Conservation (phyloP, 2,329 filamentous ascomycete genomes). For the Elsinoe arachidis region DNA sequence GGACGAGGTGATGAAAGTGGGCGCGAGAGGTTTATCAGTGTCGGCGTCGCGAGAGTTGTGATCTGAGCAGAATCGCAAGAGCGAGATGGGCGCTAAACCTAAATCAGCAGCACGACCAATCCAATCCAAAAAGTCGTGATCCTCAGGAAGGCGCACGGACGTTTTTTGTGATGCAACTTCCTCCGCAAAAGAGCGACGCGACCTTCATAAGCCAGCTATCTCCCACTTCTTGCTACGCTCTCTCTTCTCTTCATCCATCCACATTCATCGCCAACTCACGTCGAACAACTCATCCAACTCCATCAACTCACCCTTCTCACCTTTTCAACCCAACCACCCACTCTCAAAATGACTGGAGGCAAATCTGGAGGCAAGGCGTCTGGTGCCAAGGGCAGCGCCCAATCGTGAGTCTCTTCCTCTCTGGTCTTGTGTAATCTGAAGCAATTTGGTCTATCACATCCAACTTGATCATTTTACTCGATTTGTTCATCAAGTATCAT, state of each 20-base stretch:
- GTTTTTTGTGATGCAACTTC: conserved; percentile 11
- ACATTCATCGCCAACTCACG: conserved; percentile 24
- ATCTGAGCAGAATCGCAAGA: background rate
- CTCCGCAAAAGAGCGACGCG: conserved; percentile 14
- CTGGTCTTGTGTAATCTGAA: conserved; percentile 16
- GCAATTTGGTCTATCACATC: conserved; percentile 16
- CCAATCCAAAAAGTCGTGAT: background rate
- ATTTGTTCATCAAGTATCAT: conserved; percentile 15
- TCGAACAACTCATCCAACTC: conserved; percentile 22
- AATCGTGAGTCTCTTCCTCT: conserved; percentile 67
- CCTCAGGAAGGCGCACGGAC: background rate
- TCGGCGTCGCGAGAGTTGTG: background rate
- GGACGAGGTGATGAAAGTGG: conserved; percentile 34
- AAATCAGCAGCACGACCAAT: background rate
- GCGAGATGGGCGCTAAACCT: conserved; percentile 17
- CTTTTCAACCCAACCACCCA: conserved; percentile 32
- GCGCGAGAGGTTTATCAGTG: conserved; percentile 21
- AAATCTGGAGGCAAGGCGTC: conserved; percentile 99
- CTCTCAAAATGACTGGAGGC: conserved; percentile 97
- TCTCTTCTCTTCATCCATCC: conserved; percentile 22
- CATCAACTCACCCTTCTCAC: conserved; percentile 28
- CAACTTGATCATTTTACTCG: conserved; percentile 14
- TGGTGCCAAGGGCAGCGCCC: conserved; percentile 89
- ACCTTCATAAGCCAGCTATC: conserved; percentile 31
- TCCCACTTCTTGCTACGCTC: conserved; percentile 16